Conservation (phyloP, 371 early-diverging fungal genomes). For the Mucor mucedo region DNA sequence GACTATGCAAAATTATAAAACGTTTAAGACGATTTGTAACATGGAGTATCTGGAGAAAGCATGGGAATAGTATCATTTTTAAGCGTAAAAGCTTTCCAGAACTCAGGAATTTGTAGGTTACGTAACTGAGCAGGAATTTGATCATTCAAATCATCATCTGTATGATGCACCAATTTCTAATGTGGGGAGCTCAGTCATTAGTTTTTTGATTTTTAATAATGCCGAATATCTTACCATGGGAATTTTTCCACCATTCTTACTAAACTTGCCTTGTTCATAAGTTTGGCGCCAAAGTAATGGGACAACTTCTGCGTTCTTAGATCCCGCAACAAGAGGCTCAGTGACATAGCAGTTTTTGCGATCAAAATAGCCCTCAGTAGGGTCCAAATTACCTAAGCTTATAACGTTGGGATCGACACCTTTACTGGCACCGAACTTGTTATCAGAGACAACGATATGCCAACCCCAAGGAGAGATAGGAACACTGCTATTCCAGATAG, state of each 20-base stretch:
- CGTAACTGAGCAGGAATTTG: slow-evolving; percentile 42
- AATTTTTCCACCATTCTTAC: slow-evolving; percentile 32
- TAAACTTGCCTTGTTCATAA: slow-evolving; percentile 27
- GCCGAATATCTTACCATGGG: slow-evolving; percentile 25
- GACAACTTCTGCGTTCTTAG: slow-evolving; percentile 15
- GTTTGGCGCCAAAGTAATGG: slow-evolving; percentile 43
- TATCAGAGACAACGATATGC: slow-evolving; percentile 36
- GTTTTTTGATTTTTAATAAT: background rate
- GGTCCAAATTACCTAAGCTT: slow-evolving; percentile 46
- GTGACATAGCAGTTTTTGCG: slow-evolving; percentile 48
- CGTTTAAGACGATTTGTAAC: slow-evolving; percentile 1
- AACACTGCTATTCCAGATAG: slow-evolving; percentile 45
- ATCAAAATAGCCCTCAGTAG: slow-evolving; percentile 31
- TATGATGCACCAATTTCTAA: slow-evolving; percentile 26
- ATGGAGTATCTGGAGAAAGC: slow-evolving; percentile 32
- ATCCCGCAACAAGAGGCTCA: slow-evolving; percentile 29
- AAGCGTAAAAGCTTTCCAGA: slow-evolving; percentile 47
- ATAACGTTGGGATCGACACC: slow-evolving; percentile 47
- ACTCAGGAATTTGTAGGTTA: slow-evolving; percentile 36
- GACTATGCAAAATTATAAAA: too few relatives aligned
- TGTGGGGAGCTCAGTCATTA: background rate
- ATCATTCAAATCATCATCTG: slow-evolving; percentile 24
- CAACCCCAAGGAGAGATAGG: slow-evolving; percentile 47
- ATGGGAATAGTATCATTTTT: slow-evolving; percentile 40
- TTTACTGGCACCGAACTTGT: slow-evolving; percentile 42